Base-by-base conservation (phyloP, 1,139 yeast genomes). In the Kurtzmaniella natalensis region DNA sequence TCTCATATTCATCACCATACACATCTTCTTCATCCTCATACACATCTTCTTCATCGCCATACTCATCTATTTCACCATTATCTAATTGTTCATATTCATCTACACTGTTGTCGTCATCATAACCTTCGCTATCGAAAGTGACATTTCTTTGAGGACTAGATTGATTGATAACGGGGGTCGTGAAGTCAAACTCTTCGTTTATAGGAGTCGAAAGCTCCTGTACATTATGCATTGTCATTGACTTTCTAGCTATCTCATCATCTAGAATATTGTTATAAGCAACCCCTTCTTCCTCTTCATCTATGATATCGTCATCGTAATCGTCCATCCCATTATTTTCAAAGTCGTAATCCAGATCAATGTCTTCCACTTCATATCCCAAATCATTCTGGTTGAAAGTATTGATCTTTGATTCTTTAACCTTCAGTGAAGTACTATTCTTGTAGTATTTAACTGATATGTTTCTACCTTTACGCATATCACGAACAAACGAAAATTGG, bases 361-460 rank as follows among this genome's bases (percentile, higher is more conserved):
- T 46, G 10, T 56, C 69, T 23, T 59, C 67, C 17, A 49, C 54
- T 30, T 63, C 71, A 32, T 59, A 54, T 3, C 61, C 67, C 31
- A 61, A 43, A 39, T 65, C 71, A 11, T 55, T 43, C 20, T 57
- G 59, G 30, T 43, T 44, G 32, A 58, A 59, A 1, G 47, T 45
- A 24, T 56, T 55, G 10, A n/a, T 14, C 25, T 31, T n/a, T 36
- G 33, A n/a, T 35, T 35, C 15, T 31, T 31, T 24, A 18, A 22
- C 22, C 18, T 36, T 32, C 3, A 38, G 21, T 8, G 35, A 33
- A 30, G 48, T 53, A 1, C 60, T 71, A n/a, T n/a, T n/a, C 39
- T 74, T 74, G 44, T 79, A 78, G 46, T 78, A 79, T 45, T 78
- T 76, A 8, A 78, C 72, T 0, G 84, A 78, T 0, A 79, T 69